Evolutionary conservation across 2,329 filamentous ascomycete species (phyloP), one percentile per base, ranked within the genome.

Genomic region (Anthostomella pinea): DNA sequence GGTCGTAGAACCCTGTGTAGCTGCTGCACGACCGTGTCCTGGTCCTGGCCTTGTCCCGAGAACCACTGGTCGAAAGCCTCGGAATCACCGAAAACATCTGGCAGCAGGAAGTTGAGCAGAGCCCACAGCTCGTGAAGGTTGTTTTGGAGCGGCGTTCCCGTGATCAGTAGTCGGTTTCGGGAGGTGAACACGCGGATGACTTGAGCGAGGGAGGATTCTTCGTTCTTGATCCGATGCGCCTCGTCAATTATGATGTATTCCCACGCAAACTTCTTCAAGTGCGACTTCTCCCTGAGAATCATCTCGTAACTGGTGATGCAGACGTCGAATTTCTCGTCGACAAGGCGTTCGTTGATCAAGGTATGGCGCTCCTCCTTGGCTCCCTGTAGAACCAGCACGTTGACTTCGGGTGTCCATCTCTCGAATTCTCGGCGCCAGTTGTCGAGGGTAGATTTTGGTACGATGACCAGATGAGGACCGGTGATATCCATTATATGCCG

Each of bases 161-260:
- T 98, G 46, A 98, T 98, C 43, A 98, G 75, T 20, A 98, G 75
- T 33, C 93, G 84, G 61, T 97, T 97, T 58, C 93, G 81, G 5
- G 93, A 98, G 65, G 90, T 87, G 72, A 98, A 98, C 35, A 96
- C 71, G 51, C 93, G 87, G 48, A 98, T 95, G 50, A 97, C 94
- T 58, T 97, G 91, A 3, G 93, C 90, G 3, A 98, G 74, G 0
- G 93, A 96, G 0, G 93, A 98, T 63, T 97, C 89, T 60, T 98
- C 93, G 65, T 98, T 98, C 72, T 98, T 98, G 77, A 98, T 98
- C 43, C 93, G 88, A 64, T 98, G 93, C 2, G 93, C 80, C 67
- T 98, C 93, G 56, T 98, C 93, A 48, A 98, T 95, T 52, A 98
- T 95, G 64, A 98, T 98, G 65, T 98, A 98, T 63, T 98, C 91